Percentiles rank a stretch among this genome's conserved stretches.
These are phyloP conservation scores for Zea mays DNA, from an alignment of 176 grass and related monocot species.

Conservation along the genomic window DNA sequence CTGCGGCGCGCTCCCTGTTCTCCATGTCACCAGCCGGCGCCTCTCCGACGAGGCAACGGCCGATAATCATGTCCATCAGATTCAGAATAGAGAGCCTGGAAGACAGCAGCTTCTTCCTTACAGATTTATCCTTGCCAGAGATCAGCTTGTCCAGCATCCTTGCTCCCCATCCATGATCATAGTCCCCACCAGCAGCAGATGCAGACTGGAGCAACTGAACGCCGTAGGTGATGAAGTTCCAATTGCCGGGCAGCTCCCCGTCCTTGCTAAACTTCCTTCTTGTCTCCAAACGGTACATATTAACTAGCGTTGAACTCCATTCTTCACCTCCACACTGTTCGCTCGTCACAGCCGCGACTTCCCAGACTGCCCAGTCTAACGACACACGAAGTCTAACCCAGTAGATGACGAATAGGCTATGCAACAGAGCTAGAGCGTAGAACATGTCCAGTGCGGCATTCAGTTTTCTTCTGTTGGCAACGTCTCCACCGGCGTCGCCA, in stretches of 20 bases:
- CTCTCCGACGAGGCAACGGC: too few species aligned
- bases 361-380: fast-evolving
- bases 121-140: background rate
- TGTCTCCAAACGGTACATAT: background rate
- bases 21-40: background rate
- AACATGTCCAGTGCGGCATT: background rate
- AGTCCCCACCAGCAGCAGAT: fast-evolving
- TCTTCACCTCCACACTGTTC: background rate
- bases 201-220: background rate
- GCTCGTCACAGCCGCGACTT: background rate
- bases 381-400: background rate
- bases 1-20: background rate
- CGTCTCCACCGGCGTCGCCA: background rate
- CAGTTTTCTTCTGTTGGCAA: background rate
- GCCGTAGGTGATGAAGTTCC: slow-evolving; percentile 14
- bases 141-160: background rate
- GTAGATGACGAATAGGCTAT: background rate
- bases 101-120: background rate
- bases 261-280: background rate
- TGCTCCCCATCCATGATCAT: background rate
- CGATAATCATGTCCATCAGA: background rate
- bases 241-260: background rate
- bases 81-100: background rate
- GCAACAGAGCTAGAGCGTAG: background rate
- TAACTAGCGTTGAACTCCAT: background rate